Evolutionary conservation across 75 land plant species (phyloP), one percentile per base, ranked within the genome.

Genomic region (Pinus albicaulis): DNA sequence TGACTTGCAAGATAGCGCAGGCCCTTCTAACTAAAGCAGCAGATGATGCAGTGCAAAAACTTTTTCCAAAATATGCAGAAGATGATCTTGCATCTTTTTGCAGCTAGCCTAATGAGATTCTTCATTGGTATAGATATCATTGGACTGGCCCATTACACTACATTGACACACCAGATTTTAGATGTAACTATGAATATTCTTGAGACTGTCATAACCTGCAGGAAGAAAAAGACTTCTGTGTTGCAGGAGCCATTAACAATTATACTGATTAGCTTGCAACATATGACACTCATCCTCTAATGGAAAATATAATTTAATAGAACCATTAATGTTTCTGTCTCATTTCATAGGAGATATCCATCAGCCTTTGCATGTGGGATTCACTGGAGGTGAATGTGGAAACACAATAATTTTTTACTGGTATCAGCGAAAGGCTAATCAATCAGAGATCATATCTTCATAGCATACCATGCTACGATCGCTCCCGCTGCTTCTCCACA

Each of bases 311-410:
- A 84, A 84, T 74, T 78, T 84, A 61, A 84, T 85, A 13, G 85
- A 84, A 79, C 80, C 86, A 28, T 84, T 84, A 36, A 85, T 84
- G 57, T 84, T 84, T 66, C 73, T 84, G 56, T 79, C 80, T 13
- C 86, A 84, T 73, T 71, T 76, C 63, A 74, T 84, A 24, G 86
- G 86, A 34, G 86, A 84, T 31, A 78, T 73, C 26, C 76, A 78
- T 72, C 83, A 76, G 94, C 99, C 99, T 5, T 76, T 96, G 57
- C 99, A 96, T 84, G 94, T 93, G 55, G 96, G 94, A 61, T 96
- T 93, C 65, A 82, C 81, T 44, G 82, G 82, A 57, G 99, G 93
- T 79, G 76, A 55, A 74, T 96, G 99, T 26, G 96, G 99, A 26
- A 96, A 96, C 77, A 76, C 89, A 58, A 93, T 96, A 41, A 76